Percentiles rank a stretch among this genome's conserved stretches.
These are phyloP conservation scores for Candida loeiensis DNA, from an alignment of 805 yeast species.

Conservation along the genomic window DNA sequence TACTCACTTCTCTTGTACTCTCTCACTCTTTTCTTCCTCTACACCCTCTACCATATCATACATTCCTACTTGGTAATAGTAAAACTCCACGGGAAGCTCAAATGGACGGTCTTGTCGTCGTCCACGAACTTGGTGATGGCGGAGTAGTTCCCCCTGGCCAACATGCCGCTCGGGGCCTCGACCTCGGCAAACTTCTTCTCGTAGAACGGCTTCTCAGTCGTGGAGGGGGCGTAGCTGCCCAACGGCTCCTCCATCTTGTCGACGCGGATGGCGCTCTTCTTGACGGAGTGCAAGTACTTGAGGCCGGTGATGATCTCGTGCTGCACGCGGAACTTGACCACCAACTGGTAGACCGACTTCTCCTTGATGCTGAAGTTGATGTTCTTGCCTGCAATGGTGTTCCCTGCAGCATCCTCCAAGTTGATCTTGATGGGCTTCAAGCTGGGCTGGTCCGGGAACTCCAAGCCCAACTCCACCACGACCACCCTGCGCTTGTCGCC, in stretches of 20 bases:
- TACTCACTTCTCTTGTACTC: too few species aligned
- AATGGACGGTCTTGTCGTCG: slow-evolving; percentile 75
- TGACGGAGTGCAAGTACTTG: slow-evolving; percentile 77
- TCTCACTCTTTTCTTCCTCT: neutral
- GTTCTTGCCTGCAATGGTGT: slow-evolving; percentile 54
- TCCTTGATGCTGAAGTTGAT: slow-evolving; percentile 77
- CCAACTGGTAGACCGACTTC: slow-evolving; percentile 66
- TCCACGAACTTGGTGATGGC: slow-evolving; percentile 82
- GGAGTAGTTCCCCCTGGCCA: slow-evolving; percentile 82
- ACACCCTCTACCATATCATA: too few species aligned
- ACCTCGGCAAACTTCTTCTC: slow-evolving; percentile 54
- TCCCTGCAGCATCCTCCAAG: slow-evolving; percentile 55
- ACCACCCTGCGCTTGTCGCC: slow-evolving; percentile 79
- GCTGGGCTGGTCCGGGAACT: slow-evolving; percentile 59
- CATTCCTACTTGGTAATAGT: slow-evolving; percentile 66
- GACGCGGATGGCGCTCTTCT: slow-evolving; percentile 83
- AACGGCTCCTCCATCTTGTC: slow-evolving; percentile 84
- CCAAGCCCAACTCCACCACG: slow-evolving; percentile 67
- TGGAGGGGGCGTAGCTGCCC: slow-evolving; percentile 89
- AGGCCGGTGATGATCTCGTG: slow-evolving; percentile 90
- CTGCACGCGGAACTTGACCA: slow-evolving; percentile 77
- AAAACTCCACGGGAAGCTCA: slow-evolving; percentile 80
- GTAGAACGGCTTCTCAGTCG: slow-evolving; percentile 73
- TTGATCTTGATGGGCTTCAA: slow-evolving; percentile 62
- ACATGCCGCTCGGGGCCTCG: slow-evolving; percentile 87